Evolutionary conservation across 2,329 filamentous ascomycete species (phyloP), one percentile per base, ranked within the genome.

Genomic region (Cladosporium cucumerinum): DNA sequence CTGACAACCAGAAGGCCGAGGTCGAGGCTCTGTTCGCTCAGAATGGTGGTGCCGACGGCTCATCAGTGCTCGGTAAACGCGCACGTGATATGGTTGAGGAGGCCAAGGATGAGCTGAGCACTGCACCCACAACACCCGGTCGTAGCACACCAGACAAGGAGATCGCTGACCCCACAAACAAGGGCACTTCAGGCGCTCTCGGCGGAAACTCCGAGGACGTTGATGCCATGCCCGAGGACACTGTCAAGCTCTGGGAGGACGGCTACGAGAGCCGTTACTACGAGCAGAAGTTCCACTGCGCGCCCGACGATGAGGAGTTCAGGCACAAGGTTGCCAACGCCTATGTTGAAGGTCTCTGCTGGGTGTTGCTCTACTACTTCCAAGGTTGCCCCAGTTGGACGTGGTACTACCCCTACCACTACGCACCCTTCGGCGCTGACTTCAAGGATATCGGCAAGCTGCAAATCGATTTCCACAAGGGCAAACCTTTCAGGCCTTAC

Each of bases 361-460:
- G 96, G 95, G 95, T 99, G 46, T 82, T 99, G 59, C 83, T 93
- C 39, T 99, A 99, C 79, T 99, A 99, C 77, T 97, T 97, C 78
- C 95, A 99, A 78, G 95, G 95, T 28, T 99, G 95, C 72, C 93
- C 95, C 25, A 97, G 93, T 0, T 99, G 96, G 95, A 96, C 94
- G 61, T 99, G 95, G 95, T 99, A 95, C 77, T 99, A 97, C 74
- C 95, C 95, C 0, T 96, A 98, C 74, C 95, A 99, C 76, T 99
- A 99, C 75, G 96, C 95, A 1, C 95, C 96, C 3, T 99, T 99
- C 75, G 95, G 95, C 2, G 91, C 93, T 61, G 95, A 99, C 77
- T 99, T 99, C 77, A 89, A 90, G 65, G 89, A 93, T 64, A 83
- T 99, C 54, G 86, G 84, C 61, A 88, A 92, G 70, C 87, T 97